phyloP scores from a whole-genome alignment of 257 asterid species.

The Solanum gracilifrons region DNA sequence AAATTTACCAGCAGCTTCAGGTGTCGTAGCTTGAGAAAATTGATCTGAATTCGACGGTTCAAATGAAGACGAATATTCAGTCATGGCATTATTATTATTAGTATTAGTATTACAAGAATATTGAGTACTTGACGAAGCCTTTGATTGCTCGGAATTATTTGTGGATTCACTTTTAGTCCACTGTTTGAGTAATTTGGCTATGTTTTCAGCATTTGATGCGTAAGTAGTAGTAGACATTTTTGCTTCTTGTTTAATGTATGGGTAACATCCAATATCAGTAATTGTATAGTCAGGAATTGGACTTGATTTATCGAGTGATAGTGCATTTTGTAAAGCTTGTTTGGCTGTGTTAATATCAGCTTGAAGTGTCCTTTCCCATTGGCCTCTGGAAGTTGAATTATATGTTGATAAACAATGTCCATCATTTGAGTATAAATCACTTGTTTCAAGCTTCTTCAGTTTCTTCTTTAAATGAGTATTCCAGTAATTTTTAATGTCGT shows the following conservation, averaged over 20 bases:
- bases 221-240: conserved; percentile 17
- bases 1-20: conserved; percentile 18
- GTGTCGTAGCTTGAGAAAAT: conserved; percentile 38
- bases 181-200: conserved; percentile 53
- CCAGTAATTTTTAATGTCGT: conserved; percentile 92
- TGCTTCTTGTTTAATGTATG: not conserved
- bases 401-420: conserved; percentile 7
- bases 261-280: not conserved
- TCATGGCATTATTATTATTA: conserved; percentile 4
- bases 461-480: conserved; percentile 88
- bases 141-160: conserved; percentile 13
- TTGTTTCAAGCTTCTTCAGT: conserved; percentile 35
- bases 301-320: conserved; percentile 27
- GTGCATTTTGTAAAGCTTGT: conserved; percentile 78
- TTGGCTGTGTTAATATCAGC: conserved; percentile 72
- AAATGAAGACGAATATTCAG: not conserved
- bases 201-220: conserved; percentile 82
- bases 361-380: conserved; percentile 83
- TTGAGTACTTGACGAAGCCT: conserved; percentile 32
- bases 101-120: conserved; percentile 18
- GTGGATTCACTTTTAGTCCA: conserved; percentile 41
- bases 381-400: conserved; percentile 50
- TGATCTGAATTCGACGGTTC: conserved; percentile 34
- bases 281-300: not conserved
- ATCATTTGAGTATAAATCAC: not conserved